Base-by-base conservation (phyloP, 352 stramenopile genomes). In the Phytophthora pistaciae region DNA sequence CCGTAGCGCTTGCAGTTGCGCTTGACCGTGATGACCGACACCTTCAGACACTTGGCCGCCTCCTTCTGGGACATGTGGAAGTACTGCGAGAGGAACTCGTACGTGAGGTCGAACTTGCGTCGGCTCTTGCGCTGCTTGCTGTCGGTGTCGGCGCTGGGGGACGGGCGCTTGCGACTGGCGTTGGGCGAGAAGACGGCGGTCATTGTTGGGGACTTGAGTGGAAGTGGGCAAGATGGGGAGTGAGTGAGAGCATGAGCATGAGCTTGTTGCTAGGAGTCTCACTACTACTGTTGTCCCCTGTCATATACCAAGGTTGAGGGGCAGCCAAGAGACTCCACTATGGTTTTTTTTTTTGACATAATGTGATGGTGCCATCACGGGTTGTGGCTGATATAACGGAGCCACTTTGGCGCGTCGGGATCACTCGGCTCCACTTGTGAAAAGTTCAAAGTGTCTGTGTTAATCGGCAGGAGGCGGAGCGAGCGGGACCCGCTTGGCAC, bases 1-100 rank as follows among this genome's bases (percentile, higher is more conserved):
- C 82, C 82, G 7, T 80, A 72, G 36, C 82, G 82, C 20, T 82
- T 82, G 52, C 82, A 89, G 65, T 86, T 89, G 64, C 82, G 72
- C 65, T 89, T 89, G 59, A 89, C 75, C 42, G 82, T 89, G 50
- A 89, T 82, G 13, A 82, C 83, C 21, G 82, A 75, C 16, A 87
- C 79, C 13, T 80, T 80, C 55, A 89, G 74, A 44, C 80, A 67
- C 55, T 85, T 77, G 3, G 82, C 82, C 8, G 82, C 82, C 49
- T 87, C 72, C 25, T 79, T 77, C 53, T 89, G 82, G 18, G 79
- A 83, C 66, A 89, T 80, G 74, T 84, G 77, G 46, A 84, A 87
- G 74, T 85, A 87, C 70, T 84, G 68, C 52, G 77, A 70, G 71
- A 86, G 80, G 50, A 85, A 69, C 33, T 85, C 77, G 23, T 72